These are phyloP conservation scores for Schwanniomyces occidentalis DNA, from an alignment of 805 yeast species.

Conservation along the genomic window DNA sequence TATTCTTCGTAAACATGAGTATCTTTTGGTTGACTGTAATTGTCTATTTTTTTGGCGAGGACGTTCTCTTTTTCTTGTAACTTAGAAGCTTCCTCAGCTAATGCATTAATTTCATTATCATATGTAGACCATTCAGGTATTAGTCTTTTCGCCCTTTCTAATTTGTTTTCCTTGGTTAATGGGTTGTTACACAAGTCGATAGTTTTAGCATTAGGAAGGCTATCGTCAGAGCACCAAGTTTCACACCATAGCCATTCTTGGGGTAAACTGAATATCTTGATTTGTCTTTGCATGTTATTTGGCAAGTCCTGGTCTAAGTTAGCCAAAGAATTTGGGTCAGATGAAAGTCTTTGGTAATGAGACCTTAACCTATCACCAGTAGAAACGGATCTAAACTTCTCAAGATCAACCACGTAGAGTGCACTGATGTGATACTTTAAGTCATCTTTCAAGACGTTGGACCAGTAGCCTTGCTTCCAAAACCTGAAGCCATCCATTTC, in stretches of 20 bases:
- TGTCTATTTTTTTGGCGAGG: background rate
- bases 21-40: conserved; percentile 1
- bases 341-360: conserved; percentile 80
- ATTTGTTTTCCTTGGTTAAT: conserved; percentile 72
- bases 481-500: conserved; percentile 86
- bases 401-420: conserved; percentile 75
- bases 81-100: background rate
- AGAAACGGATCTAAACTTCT: conserved; percentile 56
- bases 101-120: conserved; percentile 50
- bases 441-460: conserved; percentile 54
- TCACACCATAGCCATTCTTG: conserved; percentile 94
- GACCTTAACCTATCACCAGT: conserved; percentile 83
- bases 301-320: conserved; percentile 92
- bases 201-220: conserved; percentile 64
- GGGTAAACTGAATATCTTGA: conserved; percentile 72
- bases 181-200: conserved; percentile 87
- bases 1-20: conserved; percentile 2
- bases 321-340: conserved; percentile 75
- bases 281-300: conserved; percentile 70
- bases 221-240: conserved; percentile 80
- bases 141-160: conserved; percentile 72
- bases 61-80: background rate
- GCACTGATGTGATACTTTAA: conserved; percentile 83
- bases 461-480: conserved; percentile 96
- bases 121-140: conserved; percentile 76